Evolutionary conservation across 805 yeast genomes (phyloP), one percentile per base, ranked within the genome.

Genomic region (Starmerella bacillaris): DNA sequence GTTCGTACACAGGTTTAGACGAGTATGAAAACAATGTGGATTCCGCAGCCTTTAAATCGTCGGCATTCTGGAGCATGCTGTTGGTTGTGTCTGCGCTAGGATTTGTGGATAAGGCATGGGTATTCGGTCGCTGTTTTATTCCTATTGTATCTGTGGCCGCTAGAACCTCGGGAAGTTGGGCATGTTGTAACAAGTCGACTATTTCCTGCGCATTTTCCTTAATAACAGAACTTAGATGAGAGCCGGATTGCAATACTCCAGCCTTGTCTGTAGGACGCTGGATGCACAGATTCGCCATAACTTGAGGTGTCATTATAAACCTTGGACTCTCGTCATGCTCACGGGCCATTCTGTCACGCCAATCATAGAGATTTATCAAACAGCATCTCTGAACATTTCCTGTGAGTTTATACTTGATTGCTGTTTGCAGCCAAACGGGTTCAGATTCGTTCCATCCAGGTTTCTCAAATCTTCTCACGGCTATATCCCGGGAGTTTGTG

Each of bases 271-370:
- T 63, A 3, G 94, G 92, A 6, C 63, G 56, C 24, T 65, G 46
- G 3, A 65, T 57, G 4, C 72, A 72, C 30, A 89, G 54, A 0
- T 74, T 64, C 0, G 74, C 72, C 26, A 89, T 51, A 11, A 75
- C 53, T 46, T 76, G 89, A 49, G 80, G 83, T 4, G 93, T 70
- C 86, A 84, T 75, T 12, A 89, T 63, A 48, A 61, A 86, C 40
- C 92, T 62, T 2, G 76, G 70, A 2, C 92, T 78, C 56, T 89
- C 98, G 53, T 89, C 98, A 31, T 68, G 65, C 26, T 59, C 45
- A 43, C 92, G 65, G 2, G 95, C 96, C 24, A 67, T 50, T 1
- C 40, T 34, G 52, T 89, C 96, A 54, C 98, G 68, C 95, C 95
- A 89, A 29, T 68, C 62, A 46, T 68, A 79, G 15, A 89, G 58